Evolutionary conservation across 2,329 filamentous ascomycete genomes (phyloP).

Genomic region (Colletotrichum sp.): DNA sequence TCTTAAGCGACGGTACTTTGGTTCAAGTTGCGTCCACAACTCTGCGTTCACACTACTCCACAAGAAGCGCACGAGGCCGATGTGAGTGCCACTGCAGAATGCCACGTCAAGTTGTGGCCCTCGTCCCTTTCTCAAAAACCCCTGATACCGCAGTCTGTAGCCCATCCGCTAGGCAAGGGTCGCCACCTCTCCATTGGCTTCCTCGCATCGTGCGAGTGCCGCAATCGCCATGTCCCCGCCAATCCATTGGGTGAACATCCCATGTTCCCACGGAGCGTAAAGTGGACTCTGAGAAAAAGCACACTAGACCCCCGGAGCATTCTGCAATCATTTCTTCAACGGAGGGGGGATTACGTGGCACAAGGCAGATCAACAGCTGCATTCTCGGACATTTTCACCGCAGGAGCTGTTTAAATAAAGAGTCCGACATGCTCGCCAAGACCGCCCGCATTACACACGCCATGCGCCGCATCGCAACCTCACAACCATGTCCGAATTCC

Average conservation of each 20-base stretch:
- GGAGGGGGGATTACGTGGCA: neutral
- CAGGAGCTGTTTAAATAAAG: neutral
- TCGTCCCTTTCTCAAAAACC: neutral
- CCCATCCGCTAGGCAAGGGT: neutral
- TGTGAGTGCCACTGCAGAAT: neutral
- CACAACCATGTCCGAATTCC: constrained; percentile 47
- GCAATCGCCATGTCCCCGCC: neutral
- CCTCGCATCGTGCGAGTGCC: neutral
- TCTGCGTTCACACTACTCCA: neutral
- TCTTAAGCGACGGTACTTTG: neutral
- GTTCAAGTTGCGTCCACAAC: neutral
- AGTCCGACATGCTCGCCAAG: neutral
- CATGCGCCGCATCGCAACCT: neutral
- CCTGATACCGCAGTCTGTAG: neutral
- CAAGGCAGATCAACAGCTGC: neutral
- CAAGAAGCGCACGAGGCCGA: neutral
- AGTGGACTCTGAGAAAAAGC: neutral
- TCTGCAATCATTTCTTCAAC: neutral
- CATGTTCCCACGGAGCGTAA: neutral
- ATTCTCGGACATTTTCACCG: neutral
- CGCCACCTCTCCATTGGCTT: neutral
- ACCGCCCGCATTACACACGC: neutral
- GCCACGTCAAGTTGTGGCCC: neutral
- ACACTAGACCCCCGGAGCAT: neutral
- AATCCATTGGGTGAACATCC: neutral